phyloP scores from a whole-genome alignment of 139 green algal genomes.

The Astrephomene gubernaculifera region DNA sequence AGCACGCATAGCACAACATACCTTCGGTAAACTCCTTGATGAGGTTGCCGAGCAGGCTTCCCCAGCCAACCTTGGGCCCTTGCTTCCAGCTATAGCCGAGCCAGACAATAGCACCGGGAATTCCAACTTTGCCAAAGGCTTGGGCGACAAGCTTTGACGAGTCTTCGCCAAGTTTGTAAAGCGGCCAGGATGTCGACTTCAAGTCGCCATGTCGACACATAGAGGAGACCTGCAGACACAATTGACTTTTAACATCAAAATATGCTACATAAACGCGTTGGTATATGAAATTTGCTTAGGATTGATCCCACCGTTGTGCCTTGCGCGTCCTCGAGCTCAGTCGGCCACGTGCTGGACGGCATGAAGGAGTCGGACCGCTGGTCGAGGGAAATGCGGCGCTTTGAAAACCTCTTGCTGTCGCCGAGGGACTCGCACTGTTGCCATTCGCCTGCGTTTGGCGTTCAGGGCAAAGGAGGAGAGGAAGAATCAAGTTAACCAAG shows the following conservation, averaged over 20 bases:
- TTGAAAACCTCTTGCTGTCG: background rate
- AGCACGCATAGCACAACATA: too few species aligned
- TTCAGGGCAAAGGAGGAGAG: too few species aligned
- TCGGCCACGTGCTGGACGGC: background rate
- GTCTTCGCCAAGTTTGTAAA: background rate
- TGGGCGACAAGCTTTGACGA: background rate
- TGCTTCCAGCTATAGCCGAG: conserved; percentile 3
- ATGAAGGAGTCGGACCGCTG: background rate
- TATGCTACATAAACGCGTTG: background rate
- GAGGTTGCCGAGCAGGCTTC: background rate
- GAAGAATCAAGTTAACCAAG: too few species aligned
- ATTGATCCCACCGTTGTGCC: background rate
- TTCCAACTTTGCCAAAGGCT: conserved; percentile 7
- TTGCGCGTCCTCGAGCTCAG: background rate
- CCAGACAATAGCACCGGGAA: conserved; percentile 1
- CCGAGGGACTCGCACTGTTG: background rate
- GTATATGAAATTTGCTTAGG: background rate
- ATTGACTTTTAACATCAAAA: background rate
- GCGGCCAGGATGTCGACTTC: background rate
- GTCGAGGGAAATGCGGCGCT: background rate
- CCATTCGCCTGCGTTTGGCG: background rate
- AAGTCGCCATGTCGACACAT: background rate
- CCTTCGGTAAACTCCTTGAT: background rate
- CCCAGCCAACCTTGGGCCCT: background rate
- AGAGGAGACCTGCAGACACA: background rate